Percentiles rank a stretch among this genome's conserved stretches.
Evolutionary conservation across 768 basidiomycete species (phyloP).

Genomic region (Amanita phalloides): DNA sequence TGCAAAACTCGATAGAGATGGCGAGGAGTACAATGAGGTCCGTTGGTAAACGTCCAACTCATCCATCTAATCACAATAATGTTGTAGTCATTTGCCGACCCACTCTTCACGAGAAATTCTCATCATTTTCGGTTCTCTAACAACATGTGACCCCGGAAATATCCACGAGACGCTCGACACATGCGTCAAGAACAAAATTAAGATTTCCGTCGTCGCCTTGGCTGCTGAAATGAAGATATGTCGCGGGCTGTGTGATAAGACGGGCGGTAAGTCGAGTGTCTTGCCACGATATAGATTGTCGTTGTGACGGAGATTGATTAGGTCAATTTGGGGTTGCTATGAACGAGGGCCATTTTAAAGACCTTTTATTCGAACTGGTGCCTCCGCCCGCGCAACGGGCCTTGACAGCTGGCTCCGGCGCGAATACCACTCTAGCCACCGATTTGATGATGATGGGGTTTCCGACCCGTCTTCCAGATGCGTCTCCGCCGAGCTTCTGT

Average conservation of each 20-base stretch:
- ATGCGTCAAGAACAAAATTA: conserved; percentile 74
- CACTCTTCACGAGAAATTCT: conserved; percentile 95
- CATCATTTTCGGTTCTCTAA: conserved; percentile 89
- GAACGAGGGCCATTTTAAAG: conserved; percentile 96
- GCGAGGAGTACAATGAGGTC: conserved; percentile 90
- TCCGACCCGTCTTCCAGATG: conserved; percentile 82
- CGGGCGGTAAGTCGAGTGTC: conserved; percentile 58
- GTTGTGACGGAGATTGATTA: conserved; percentile 16
- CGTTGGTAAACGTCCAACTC: conserved; percentile 3
- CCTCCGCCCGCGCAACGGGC: conserved; percentile 80
- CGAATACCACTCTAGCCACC: conserved; percentile 46
- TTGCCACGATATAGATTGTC: conserved; percentile 5
- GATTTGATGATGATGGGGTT: conserved; percentile 99
- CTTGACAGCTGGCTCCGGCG: conserved; percentile 19
- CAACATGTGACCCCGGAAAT: conserved; percentile 94
- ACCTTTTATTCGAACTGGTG: conserved; percentile 89
- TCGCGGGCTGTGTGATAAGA: conserved; percentile 82
- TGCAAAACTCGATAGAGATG: conserved; percentile 98
- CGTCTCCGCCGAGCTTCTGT: conserved; percentile 75
- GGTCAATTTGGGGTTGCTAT: conserved; percentile 93
- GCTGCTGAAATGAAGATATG: conserved; percentile 99
- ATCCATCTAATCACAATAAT: conserved; percentile 1
- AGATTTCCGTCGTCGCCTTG: conserved; percentile 87
- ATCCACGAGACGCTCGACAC: conserved; percentile 91
- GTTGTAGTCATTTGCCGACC: conserved; percentile 82